Conservation (phyloP, 2,329 filamentous ascomycete genomes). For the Ophiocordyceps camponoti-floridani region DNA sequence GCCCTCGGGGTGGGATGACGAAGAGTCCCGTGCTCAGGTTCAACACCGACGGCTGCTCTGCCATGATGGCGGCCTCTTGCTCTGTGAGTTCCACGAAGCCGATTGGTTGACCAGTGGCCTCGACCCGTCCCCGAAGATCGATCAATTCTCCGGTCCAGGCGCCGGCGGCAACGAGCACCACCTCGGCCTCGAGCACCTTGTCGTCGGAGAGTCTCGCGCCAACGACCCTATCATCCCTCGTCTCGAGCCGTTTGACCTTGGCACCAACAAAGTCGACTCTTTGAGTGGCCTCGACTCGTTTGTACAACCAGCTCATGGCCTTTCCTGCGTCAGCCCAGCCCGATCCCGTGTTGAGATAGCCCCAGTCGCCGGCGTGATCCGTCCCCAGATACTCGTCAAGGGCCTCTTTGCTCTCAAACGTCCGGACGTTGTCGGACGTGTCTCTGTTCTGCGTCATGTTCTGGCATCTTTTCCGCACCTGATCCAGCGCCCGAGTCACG, state of each 20-base stretch:
- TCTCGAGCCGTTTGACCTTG: conserved; percentile 24
- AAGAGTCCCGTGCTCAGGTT: conserved; percentile 58
- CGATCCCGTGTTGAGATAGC: conserved; percentile 55
- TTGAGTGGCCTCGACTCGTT: conserved; percentile 31
- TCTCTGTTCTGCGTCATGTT: conserved; percentile 35
- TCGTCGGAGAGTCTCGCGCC: conserved; percentile 29
- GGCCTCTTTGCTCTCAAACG: conserved; percentile 24
- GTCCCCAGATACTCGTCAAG: conserved; percentile 27
- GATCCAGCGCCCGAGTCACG: conserved; percentile 28
- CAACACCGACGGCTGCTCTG: conserved; percentile 51
- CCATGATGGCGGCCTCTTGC: conserved; percentile 48
- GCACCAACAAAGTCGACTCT: conserved; percentile 38
- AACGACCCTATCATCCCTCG: conserved; percentile 21
- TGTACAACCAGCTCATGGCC: conserved; percentile 46
- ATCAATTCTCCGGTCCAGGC: conserved; percentile 72
- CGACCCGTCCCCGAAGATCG: conserved; percentile 57
- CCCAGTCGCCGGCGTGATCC: conserved; percentile 40
- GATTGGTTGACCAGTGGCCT: conserved; percentile 68
- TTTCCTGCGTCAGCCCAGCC: conserved; percentile 70
- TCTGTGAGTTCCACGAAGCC: conserved; percentile 60
- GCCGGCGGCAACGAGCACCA: conserved; percentile 68
- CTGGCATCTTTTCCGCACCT: conserved; percentile 39
- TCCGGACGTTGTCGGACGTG: conserved; percentile 20
- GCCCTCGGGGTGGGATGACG: conserved; percentile 48
- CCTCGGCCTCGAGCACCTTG: conserved; percentile 35